phyloP scores from a whole-genome alignment of 176 grass and related monocot species.

The Rhynchospora breviuscula region DNA sequence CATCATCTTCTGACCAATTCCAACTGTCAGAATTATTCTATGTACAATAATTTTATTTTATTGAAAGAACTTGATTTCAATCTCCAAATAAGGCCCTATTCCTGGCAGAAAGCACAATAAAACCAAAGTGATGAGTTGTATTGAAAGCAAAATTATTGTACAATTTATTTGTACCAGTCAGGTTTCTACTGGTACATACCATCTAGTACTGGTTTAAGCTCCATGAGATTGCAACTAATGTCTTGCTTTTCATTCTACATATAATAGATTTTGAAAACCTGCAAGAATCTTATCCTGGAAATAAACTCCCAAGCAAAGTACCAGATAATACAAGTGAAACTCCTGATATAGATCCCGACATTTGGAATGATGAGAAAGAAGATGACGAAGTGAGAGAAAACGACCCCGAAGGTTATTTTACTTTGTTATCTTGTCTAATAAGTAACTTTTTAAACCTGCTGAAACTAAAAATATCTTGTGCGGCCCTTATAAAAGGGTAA shows the following conservation, averaged over 20 bases:
- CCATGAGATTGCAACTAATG: neutral
- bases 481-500: neutral
- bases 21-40: too few species aligned
- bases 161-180: neutral
- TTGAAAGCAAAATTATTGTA: neutral
- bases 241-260: neutral
- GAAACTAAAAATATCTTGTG: neutral
- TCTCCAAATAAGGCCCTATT: neutral
- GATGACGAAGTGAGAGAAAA: neutral
- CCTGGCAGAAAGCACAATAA: neutral
- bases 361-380: neutral
- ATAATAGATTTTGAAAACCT: constrained; percentile 4
- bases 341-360: neutral
- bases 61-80: neutral
- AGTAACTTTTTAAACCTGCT: neutral
- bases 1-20: too few species aligned
- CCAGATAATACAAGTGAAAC: neutral
- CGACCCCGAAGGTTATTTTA: constrained; percentile 7
- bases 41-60: too few species aligned
- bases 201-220: neutral
- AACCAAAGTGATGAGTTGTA: neutral
- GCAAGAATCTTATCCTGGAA: neutral
- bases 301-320: neutral
- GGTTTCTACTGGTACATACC: neutral
- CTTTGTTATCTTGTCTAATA: neutral